These are phyloP conservation scores for Cucumis melo DNA, from an alignment of 306 rosid species.

Conservation along the genomic window DNA sequence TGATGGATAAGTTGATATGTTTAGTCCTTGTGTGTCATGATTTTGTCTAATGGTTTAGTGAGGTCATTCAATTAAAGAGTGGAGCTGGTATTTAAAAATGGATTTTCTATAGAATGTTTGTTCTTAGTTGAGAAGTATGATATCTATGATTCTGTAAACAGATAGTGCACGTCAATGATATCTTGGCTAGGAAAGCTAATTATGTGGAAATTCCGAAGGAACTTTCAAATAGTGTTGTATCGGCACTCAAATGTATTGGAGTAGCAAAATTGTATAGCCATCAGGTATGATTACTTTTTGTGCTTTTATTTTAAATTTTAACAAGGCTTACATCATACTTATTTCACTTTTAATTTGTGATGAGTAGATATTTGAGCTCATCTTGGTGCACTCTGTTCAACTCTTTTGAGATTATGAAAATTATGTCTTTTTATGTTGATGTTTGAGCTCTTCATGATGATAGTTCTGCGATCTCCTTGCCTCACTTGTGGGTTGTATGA, in stretches of 20 bases:
- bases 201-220: slow-evolving; percentile 39
- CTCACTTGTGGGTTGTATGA: not conserved
- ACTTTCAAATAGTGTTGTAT: slow-evolving; percentile 45
- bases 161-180: slow-evolving; percentile 81
- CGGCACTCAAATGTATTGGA: slow-evolving; percentile 48
- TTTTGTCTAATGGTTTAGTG: not conserved
- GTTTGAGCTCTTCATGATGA: too few relatives aligned
- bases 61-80: not conserved
- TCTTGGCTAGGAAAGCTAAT: slow-evolving; percentile 46
- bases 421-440: too few relatives aligned
- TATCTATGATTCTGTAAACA: slow-evolving; percentile 23
- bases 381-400: not conserved
- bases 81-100: not conserved
- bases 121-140: slow-evolving; percentile 8
- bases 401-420: not conserved
- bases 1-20: not conserved
- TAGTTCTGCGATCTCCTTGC: not conserved
- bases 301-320: slow-evolving; percentile 9
- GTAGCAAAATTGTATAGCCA: slow-evolving; percentile 68
- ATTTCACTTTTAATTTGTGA: not conserved
- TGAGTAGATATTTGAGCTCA: not conserved
- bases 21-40: not conserved
- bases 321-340: slow-evolving; percentile 3
- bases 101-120: not conserved
- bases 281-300: slow-evolving; percentile 45